These are phyloP conservation scores for Plasmodium gallinaceum DNA, from an alignment of 169 alveolate genomes.

Conservation along the genomic window DNA sequence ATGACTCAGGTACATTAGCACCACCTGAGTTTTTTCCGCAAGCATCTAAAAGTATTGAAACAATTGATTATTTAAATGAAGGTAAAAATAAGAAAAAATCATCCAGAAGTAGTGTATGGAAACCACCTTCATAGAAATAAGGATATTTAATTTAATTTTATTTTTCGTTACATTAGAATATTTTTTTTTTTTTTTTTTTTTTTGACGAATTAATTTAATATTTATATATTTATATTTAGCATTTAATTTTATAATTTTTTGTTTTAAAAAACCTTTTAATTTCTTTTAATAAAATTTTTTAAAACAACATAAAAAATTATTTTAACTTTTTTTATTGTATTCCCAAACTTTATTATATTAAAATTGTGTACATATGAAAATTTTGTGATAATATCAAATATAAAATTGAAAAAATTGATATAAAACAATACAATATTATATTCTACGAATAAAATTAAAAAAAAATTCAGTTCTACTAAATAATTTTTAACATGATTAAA, in stretches of 20 bases:
- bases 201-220: background rate
- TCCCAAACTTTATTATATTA: no score
- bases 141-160: background rate
- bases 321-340: no score
- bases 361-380: no score
- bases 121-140: conserved; percentile 57
- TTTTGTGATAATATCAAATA: no score
- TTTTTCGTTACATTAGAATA: background rate
- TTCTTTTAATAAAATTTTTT: no score
- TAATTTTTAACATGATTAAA: background rate
- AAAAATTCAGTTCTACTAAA: conserved; percentile 13
- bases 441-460: no score
- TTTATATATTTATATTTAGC: no score
- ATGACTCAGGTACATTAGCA: conserved; percentile 77
- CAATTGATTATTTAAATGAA: conserved; percentile 39
- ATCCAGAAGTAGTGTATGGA: conserved; percentile 60
- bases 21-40: conserved; percentile 73
- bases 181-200: conserved; percentile 3
- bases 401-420: no score
- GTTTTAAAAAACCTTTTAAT: no score
- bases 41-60: conserved; percentile 18
- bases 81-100: conserved; percentile 32
- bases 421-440: no score
- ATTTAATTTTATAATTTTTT: no score
- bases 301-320: no score